A percentile compares a stretch with the other conserved stretches of the same genome.
Evolutionary conservation across 768 basidiomycete species (phyloP).

Genomic region (Mycena metata): DNA sequence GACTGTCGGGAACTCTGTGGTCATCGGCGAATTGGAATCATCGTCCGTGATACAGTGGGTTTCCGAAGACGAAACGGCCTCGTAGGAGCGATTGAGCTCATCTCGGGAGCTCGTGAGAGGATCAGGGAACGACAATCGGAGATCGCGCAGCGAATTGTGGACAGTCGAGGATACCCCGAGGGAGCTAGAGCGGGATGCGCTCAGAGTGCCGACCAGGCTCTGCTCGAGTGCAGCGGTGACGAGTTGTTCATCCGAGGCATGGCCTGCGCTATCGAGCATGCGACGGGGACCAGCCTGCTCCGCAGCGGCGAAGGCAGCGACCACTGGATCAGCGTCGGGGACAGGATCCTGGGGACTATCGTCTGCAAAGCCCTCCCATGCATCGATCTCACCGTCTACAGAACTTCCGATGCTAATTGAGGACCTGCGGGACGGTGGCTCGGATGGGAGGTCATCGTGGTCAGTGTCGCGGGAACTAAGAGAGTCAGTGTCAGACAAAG

Average conservation of each 20-base stretch:
- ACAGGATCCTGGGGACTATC: constrained; percentile 67
- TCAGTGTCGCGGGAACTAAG: constrained; percentile 70
- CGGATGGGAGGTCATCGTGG: constrained; percentile 62
- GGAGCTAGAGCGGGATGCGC: constrained; percentile 77
- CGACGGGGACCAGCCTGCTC: constrained; percentile 45
- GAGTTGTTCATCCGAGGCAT: constrained; percentile 70
- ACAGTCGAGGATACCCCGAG: constrained; percentile 63
- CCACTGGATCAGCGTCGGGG: constrained; percentile 39
- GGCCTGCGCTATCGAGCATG: constrained; percentile 14
- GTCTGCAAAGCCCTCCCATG: constrained; percentile 84
- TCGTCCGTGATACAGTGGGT: constrained; percentile 43
- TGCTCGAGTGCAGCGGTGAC: constrained; percentile 85
- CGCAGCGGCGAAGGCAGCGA: constrained; percentile 45
- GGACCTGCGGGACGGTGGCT: constrained; percentile 75
- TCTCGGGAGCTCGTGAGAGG: constrained; percentile 80
- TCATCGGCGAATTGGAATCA: constrained; percentile 37
- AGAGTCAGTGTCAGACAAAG: constrained; percentile 78
- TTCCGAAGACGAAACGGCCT: constrained; percentile 61
- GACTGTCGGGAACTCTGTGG: constrained; percentile 43
- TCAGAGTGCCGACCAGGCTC: constrained; percentile 85
- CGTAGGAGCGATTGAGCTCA: constrained; percentile 72
- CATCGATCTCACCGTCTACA: constrained; percentile 76
- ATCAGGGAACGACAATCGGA: constrained; percentile 87
- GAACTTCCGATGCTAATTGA: constrained; percentile 80
- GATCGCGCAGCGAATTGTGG: constrained; percentile 77